These are phyloP conservation scores for Kockiozyma suomiensis DNA, from an alignment of 805 yeast genomes.

Conservation along the genomic window DNA sequence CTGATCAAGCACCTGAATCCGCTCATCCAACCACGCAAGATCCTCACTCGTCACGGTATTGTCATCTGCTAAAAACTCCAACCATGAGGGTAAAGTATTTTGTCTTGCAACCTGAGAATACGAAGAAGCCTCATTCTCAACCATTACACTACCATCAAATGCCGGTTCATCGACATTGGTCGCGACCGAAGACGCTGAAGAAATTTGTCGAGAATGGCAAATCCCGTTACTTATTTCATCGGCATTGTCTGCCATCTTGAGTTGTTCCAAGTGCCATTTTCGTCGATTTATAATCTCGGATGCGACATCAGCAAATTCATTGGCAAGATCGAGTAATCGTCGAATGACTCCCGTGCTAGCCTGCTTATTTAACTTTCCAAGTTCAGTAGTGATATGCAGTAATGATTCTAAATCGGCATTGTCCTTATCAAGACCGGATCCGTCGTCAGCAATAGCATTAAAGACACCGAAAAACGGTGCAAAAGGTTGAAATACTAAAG, in stretches of 20 bases:
- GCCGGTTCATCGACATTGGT: background rate
- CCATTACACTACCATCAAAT: no score
- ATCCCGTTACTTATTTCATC: slow-evolving; percentile 5
- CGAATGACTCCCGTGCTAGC: slow-evolving; percentile 24
- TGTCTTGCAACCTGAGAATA: slow-evolving; percentile 22
- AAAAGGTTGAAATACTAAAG: slow-evolving; percentile 30
- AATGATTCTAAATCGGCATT: slow-evolving; percentile 17
- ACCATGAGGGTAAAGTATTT: slow-evolving; percentile 28
- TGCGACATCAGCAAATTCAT: slow-evolving; percentile 28
- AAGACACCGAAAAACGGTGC: slow-evolving; percentile 32
- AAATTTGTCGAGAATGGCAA: background rate
- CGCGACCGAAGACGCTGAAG: slow-evolving; percentile 8
- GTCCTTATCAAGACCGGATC: slow-evolving; percentile 15
- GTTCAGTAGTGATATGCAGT: slow-evolving; percentile 13
- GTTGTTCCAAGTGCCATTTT: slow-evolving; percentile 12
- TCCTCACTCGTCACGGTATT: slow-evolving; percentile 8
- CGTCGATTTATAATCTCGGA: slow-evolving; percentile 19
- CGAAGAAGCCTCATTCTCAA: slow-evolving; percentile 5
- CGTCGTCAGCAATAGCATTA: slow-evolving; percentile 22
- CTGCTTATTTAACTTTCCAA: slow-evolving; percentile 13
- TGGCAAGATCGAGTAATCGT: slow-evolving; percentile 19
- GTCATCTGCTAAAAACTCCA: slow-evolving; percentile 25
- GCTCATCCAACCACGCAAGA: slow-evolving; percentile 5
- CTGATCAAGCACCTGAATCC: background rate
- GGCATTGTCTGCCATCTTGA: slow-evolving; percentile 12